Evolutionary conservation across 495 filamentous ascomycete species (phyloP), one percentile per base, ranked within the genome.

Genomic region (Trypethelium eluteriae): DNA sequence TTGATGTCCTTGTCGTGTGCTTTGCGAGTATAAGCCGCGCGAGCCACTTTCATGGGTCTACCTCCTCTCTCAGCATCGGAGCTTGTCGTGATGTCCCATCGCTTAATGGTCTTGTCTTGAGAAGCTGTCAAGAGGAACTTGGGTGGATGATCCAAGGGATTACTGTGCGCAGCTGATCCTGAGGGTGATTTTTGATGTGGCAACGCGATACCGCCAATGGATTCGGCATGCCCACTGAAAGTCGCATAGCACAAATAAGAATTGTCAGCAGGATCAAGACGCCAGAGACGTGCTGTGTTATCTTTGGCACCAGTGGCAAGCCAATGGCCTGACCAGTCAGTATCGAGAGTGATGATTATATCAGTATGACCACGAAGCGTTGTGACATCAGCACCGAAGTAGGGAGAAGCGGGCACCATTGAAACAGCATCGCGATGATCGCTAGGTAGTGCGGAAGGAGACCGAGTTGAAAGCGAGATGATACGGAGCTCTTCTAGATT

Each of bases 1-100:
- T 99, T 99, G 79, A 99, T 99, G 69, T 99, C 94, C 71, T 98
- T 99, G 66, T 99, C 94, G 75, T 99, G 94, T 2, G 94, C 95
- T 77, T 96, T 90, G 41, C 93, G 84, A 4, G 93, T 96, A 70
- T 91, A 95, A 16, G 78, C 69, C 34, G 80, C 71, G 67, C 82
- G 75, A 47, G 76, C 70, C 18, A 73, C 70, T 66, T 80, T 68
- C 35, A 68, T 79, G 57, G 78, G 70, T 71, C 80, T 76, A 53
- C 18, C 49, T 14, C 11, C 11, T 14, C 11, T 53, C 9, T 5
- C 49, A 18, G 5, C 18, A 5, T 53, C 5, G n/a, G 49, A 25
- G 11, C 74, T 71, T 56, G 76, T 76, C 14, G 78, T 72, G 25
- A 90, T 84, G 64, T 92, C 88, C 87, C 94, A 96, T 65, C 87